These are phyloP conservation scores for Saccharomycopsis oosterbeekiorum DNA, from an alignment of 805 yeast genomes.

Conservation along the genomic window DNA sequence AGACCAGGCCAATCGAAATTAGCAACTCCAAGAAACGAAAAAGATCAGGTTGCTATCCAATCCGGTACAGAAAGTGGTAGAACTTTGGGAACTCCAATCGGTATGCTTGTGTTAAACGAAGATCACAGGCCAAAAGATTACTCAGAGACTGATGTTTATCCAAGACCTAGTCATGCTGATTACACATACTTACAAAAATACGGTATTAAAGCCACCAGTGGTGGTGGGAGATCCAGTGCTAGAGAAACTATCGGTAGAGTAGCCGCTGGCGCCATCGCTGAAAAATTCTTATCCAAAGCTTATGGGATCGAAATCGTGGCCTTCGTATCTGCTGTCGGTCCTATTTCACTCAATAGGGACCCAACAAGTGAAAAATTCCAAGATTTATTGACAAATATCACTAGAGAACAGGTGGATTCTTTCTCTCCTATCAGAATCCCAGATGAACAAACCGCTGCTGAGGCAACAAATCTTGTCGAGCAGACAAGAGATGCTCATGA, in stretches of 20 bases:
- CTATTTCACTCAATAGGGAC: conserved; percentile 64
- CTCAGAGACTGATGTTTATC: conserved; percentile 88
- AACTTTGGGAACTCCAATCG: conserved; percentile 92
- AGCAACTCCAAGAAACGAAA: conserved; percentile 93
- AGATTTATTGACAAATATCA: conserved; percentile 58
- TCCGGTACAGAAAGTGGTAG: conserved; percentile 87
- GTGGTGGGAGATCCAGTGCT: conserved; percentile 96
- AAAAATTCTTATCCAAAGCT: conserved; percentile 69
- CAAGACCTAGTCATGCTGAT: conserved; percentile 98
- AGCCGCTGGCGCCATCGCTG: conserved; percentile 98
- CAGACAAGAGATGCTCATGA: conserved; percentile 77
- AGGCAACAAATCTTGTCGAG: conserved; percentile 83
- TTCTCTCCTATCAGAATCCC: conserved; percentile 94
- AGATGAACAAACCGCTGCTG: conserved; percentile 54
- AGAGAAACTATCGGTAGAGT: conserved; percentile 98
- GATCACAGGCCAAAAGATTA: conserved; percentile 97
- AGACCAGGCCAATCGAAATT: conserved; percentile 94
- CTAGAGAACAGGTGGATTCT: conserved; percentile 82
- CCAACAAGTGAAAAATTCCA: conserved; percentile 56
- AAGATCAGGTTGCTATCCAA: conserved; percentile 86
- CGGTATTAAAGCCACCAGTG: conserved; percentile 87
- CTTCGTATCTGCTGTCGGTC: conserved; percentile 89
- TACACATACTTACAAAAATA: conserved; percentile 85
- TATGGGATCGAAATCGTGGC: conserved; percentile 87
- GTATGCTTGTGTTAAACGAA: conserved; percentile 84